These are phyloP conservation scores for Phyllosticta capitalensis DNA, from an alignment of 2,329 filamentous ascomycete species.

Conservation along the genomic window DNA sequence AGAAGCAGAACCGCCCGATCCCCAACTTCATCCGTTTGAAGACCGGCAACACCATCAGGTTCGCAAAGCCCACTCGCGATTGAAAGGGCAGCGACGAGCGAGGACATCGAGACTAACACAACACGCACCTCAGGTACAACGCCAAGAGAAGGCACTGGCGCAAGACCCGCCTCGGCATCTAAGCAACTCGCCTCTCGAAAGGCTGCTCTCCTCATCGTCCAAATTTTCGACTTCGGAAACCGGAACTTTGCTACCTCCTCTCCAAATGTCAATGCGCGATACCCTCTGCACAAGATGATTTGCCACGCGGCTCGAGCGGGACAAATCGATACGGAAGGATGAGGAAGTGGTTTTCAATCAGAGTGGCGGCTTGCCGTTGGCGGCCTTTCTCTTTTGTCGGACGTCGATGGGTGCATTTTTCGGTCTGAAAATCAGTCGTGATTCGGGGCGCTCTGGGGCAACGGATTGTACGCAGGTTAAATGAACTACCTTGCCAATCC, in stretches of 20 bases:
- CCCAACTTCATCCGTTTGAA: conserved; percentile 99
- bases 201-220: conserved; percentile 6
- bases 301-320: conserved; percentile 1
- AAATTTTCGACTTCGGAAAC: conserved; percentile 6
- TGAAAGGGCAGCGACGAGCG: not conserved
- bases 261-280: conserved; percentile 7
- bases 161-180: conserved; percentile 99
- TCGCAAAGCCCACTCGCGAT: conserved; percentile 36
- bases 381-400: conserved; percentile 2
- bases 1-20: conserved; percentile 99
- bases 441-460: conserved; percentile 9
- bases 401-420: conserved; percentile 9
- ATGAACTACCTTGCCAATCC: conserved; percentile 13
- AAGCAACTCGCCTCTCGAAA: conserved; percentile 50
- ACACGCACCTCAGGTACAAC: conserved; percentile 71
- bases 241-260: conserved; percentile 1
- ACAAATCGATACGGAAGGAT: conserved; percentile 3
- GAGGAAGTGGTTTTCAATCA: conserved; percentile 5
- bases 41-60: conserved; percentile 99
- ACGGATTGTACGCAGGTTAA: conserved; percentile 12
- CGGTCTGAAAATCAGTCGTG: conserved; percentile 4
- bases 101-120: conserved; percentile 9
- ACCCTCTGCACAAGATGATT: not conserved
- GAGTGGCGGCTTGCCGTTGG: not conserved
- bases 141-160: conserved; percentile 99